These are phyloP conservation scores for Hypomyces perniciosus DNA, from an alignment of 2,329 filamentous ascomycete species.

Conservation along the genomic window DNA sequence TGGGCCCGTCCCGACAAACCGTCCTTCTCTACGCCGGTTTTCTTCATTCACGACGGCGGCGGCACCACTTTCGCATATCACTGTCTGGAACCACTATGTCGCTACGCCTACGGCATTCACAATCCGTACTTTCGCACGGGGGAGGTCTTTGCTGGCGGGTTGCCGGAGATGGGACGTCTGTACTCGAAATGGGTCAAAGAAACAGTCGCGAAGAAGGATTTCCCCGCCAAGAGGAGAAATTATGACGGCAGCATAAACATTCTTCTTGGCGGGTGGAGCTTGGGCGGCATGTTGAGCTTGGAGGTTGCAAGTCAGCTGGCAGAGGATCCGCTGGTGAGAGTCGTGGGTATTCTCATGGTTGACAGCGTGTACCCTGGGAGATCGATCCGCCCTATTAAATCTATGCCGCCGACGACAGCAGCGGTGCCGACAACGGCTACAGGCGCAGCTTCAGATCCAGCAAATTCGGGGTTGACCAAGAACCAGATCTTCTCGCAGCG, in stretches of 20 bases:
- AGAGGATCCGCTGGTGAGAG: slow-evolving; percentile 29
- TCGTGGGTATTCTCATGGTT: slow-evolving; percentile 47
- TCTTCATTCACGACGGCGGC: slow-evolving; percentile 56
- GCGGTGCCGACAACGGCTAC: background rate
- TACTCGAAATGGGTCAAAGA: slow-evolving; percentile 43
- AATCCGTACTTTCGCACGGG: slow-evolving; percentile 48
- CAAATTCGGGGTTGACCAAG: slow-evolving; percentile 23
- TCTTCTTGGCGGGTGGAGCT: slow-evolving; percentile 50
- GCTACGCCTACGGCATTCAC: slow-evolving; percentile 47
- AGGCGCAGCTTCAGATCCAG: background rate
- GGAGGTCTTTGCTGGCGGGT: slow-evolving; percentile 43
- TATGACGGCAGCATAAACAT: slow-evolving; percentile 30
- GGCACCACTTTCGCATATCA: slow-evolving; percentile 55
- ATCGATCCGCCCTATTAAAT: background rate
- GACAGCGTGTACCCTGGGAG: slow-evolving; percentile 40
- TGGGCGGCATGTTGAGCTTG: slow-evolving; percentile 47
- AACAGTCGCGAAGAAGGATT: slow-evolving; percentile 25
- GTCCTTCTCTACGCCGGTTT: slow-evolving; percentile 35
- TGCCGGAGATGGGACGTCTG: slow-evolving; percentile 48
- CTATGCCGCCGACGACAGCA: background rate
- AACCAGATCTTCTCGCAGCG: slow-evolving; percentile 30
- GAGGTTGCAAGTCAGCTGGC: slow-evolving; percentile 42
- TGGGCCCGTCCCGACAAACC: slow-evolving; percentile 21
- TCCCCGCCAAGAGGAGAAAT: slow-evolving; percentile 23
- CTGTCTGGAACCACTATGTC: slow-evolving; percentile 43